phyloP scores from a whole-genome alignment of 2,329 filamentous ascomycete species.

The Myriosclerotinia duriaeana region DNA sequence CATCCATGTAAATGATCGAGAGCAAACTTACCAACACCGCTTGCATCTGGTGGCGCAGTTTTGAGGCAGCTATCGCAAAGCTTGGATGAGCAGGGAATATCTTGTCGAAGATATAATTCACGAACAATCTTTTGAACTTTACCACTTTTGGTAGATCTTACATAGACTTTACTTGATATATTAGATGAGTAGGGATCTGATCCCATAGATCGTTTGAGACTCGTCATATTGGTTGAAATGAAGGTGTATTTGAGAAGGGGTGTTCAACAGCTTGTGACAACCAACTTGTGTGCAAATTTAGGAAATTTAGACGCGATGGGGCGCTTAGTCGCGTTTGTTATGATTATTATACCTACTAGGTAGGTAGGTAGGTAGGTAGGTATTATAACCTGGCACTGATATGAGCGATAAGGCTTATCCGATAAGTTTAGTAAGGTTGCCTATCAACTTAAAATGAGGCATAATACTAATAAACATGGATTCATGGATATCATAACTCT shows the following conservation, averaged over 20 bases:
- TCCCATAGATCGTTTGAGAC: conserved; percentile 59
- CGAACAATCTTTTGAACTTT: conserved; percentile 99
- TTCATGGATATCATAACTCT: conserved; percentile 7
- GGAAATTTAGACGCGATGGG: conserved; percentile 18
- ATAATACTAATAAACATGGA: background rate
- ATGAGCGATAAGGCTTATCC: conserved; percentile 15
- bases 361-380: no score
- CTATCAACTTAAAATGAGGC: background rate
- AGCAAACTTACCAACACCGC: conserved; percentile 63
- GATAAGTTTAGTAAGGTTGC: background rate
- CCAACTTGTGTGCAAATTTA: conserved; percentile 21
- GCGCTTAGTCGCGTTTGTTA: conserved; percentile 3
- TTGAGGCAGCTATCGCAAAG: conserved; percentile 76
- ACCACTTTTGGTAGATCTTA: conserved; percentile 89
- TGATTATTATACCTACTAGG: no score
- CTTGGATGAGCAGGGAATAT: conserved; percentile 95
- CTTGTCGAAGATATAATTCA: conserved; percentile 91
- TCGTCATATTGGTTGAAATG: conserved; percentile 53
- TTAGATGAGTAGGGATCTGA: conserved; percentile 61
- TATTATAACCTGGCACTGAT: background rate
- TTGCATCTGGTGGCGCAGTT: conserved; percentile 74
- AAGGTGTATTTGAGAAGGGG: conserved; percentile 21
- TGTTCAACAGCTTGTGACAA: conserved; percentile 10
- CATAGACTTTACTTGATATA: conserved; percentile 93
- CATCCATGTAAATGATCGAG: background rate